Percentiles rank a stretch among this genome's conserved stretches.
Conservation (phyloP, 192 early-diverging fungal species). For the Irineochytrium annulatum region DNA sequence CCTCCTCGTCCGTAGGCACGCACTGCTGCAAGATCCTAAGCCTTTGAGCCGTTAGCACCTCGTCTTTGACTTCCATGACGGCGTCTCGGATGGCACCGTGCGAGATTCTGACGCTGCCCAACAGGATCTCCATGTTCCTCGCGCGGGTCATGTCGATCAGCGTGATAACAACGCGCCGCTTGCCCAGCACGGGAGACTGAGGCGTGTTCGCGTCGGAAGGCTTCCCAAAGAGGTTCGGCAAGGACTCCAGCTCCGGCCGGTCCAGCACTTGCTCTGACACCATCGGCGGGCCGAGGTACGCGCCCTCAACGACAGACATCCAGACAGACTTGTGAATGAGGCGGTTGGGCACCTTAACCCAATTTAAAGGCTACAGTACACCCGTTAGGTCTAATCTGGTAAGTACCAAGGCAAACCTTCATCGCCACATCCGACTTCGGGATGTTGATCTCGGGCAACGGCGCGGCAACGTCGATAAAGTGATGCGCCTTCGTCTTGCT, state of each 20-base stretch:
- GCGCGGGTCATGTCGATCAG: constrained; percentile 35
- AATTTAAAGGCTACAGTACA: constrained; percentile 32
- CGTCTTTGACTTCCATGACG: constrained; percentile 33
- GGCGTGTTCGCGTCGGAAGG: neutral
- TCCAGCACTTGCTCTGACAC: constrained; percentile 19
- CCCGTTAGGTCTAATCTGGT: neutral
- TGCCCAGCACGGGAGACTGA: neutral
- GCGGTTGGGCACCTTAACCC: constrained; percentile 39
- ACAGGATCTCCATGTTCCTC: constrained; percentile 34
- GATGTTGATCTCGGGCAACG: constrained; percentile 1
- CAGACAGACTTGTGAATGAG: constrained; percentile 32
- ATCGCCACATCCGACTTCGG: neutral
- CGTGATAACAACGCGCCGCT: constrained; percentile 20
- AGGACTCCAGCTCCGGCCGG: constrained; percentile 28
- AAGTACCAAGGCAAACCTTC: neutral
- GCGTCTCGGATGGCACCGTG: constrained; percentile 33
- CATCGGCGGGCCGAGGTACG: constrained; percentile 18
- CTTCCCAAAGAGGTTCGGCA: constrained; percentile 29
- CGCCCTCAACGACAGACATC: constrained; percentile 33
- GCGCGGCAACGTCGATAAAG: neutral
- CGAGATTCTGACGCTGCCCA: constrained; percentile 13
- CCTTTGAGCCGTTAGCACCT: constrained; percentile 33
- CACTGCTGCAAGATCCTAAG: constrained; percentile 27
- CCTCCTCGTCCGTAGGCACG: constrained; percentile 37
- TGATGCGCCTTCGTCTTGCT: neutral